Conservation (phyloP, 176 grass and related monocot species). For the Saccharum officinarum region DNA sequence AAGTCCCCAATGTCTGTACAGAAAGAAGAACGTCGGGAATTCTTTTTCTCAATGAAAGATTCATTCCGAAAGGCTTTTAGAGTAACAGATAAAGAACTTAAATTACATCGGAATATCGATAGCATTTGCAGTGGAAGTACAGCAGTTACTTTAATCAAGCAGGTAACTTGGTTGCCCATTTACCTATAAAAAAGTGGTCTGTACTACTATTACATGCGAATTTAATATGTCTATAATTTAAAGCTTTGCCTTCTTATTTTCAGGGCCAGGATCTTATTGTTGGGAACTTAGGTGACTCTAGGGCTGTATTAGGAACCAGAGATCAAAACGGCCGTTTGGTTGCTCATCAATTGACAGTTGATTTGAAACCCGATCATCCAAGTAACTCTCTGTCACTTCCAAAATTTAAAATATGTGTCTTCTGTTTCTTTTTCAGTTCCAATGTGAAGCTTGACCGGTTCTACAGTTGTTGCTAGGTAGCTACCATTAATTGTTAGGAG, state of each 20-base stretch:
- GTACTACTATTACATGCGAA: constrained; percentile 6
- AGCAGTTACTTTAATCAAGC: constrained; percentile 89
- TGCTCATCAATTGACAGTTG: constrained; percentile 81
- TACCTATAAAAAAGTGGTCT: constrained; percentile 7
- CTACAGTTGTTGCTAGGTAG: too few relatives aligned
- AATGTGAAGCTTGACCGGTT: not conserved
- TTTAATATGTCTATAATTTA: constrained; percentile 22
- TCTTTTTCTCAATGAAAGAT: constrained; percentile 55
- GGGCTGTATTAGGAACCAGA: constrained; percentile 77
- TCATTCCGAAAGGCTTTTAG: constrained; percentile 76
- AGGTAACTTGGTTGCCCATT: constrained; percentile 45
- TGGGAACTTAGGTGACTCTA: constrained; percentile 90
- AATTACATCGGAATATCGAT: constrained; percentile 67
- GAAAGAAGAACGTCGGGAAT: constrained; percentile 47
- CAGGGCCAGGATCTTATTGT: constrained; percentile 88
- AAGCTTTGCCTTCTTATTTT: constrained; percentile 16
- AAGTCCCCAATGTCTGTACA: constrained; percentile 37
- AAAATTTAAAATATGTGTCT: constrained; percentile 8
- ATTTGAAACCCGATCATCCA: constrained; percentile 95
- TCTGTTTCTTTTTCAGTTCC: not conserved
- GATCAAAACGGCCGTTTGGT: constrained; percentile 65
- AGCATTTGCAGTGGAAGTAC: constrained; percentile 87
- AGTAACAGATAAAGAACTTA: constrained; percentile 83
- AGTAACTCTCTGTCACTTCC: constrained; percentile 42
- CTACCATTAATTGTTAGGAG: too few relatives aligned